Evolutionary conservation across 108 stramenopile species (phyloP), one percentile per base, ranked within the genome.

Genomic region (Seminavis robusta): DNA sequence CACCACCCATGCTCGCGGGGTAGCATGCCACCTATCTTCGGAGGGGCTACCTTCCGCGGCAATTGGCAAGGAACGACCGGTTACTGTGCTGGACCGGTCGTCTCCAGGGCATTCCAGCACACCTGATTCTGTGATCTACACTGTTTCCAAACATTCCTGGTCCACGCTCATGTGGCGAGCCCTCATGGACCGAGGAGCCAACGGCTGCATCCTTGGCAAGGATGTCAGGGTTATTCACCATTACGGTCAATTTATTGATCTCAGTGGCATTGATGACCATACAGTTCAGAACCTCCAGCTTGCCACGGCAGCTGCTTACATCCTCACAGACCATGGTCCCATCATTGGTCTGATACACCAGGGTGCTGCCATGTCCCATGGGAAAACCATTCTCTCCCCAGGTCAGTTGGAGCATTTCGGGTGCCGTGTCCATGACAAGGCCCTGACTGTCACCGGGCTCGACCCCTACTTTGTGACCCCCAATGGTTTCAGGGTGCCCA

Each of bases 151-250:
- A n/a, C n/a, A n/a, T n/a, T n/a, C n/a, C n/a, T n/a, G n/a, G n/a
- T n/a, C n/a, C n/a, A n/a, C n/a, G n/a, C n/a, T n/a, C n/a, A n/a
- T n/a, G n/a, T n/a, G n/a, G n/a, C n/a, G n/a, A 8, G 10, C 53
- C 16, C 69, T 71, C 11, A 33, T 74, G 16, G 73, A 74, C 45
- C 60, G 73, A 5, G 73, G 73, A 8, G 66, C 67, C 3, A 74
- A 74, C 29, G 73, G 73, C 34, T 54, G 66, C n/a, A 31, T 73
- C 19, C 60, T 42, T 9, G 65, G 72, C 1, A 11, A 9, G 29
- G 60, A 67, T 30, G 13, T 59, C 9, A 33, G 54, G 13, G 8
- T 56, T 4, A 56, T 68, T 24, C 19, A 4, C 2, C 13, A 56
- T 0, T 44, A 59, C 2, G 43, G 40, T 38, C 61, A 46, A 5